phyloP scores from a whole-genome alignment of 2,329 filamentous ascomycete species.

The Colletotrichum cordylinicola region DNA sequence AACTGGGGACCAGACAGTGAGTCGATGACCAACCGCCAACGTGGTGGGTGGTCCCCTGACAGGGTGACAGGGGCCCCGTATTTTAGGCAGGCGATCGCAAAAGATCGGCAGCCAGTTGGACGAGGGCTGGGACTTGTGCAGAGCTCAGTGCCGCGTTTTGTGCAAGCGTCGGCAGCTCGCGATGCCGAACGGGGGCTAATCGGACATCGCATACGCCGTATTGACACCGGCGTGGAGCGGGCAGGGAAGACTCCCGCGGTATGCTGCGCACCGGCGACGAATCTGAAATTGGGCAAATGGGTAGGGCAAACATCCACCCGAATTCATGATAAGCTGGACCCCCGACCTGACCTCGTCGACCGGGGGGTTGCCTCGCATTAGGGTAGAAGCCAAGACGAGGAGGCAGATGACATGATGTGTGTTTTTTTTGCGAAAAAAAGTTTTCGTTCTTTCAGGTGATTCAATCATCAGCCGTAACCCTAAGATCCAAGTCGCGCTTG shows the following conservation, averaged over 20 bases:
- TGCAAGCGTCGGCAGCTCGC: constrained; percentile 16
- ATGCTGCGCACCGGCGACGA: background rate
- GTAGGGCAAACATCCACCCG: background rate
- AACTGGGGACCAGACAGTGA: background rate
- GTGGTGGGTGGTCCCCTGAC: constrained; percentile 10
- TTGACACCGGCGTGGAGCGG: constrained; percentile 2
- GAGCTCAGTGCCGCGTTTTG: background rate
- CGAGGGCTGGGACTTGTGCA: constrained; percentile 9
- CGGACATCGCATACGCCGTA: constrained; percentile 1
- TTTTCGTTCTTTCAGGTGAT: background rate
- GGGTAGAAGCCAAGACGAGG: background rate
- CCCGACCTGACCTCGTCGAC: background rate
- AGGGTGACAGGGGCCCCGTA: background rate
- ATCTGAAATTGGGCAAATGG: background rate
- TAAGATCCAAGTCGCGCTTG: background rate
- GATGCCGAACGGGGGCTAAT: background rate
- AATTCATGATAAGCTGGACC: background rate
- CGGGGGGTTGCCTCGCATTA: background rate
- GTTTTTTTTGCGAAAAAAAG: background rate
- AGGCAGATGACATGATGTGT: background rate
- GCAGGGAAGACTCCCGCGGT: background rate
- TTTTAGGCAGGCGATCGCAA: constrained; percentile 14
- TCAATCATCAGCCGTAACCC: background rate
- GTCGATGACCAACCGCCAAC: constrained; percentile 14
- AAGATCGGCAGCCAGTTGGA: background rate